Base-by-base conservation (phyloP, 768 basidiomycete species). In the Imleria badia region DNA sequence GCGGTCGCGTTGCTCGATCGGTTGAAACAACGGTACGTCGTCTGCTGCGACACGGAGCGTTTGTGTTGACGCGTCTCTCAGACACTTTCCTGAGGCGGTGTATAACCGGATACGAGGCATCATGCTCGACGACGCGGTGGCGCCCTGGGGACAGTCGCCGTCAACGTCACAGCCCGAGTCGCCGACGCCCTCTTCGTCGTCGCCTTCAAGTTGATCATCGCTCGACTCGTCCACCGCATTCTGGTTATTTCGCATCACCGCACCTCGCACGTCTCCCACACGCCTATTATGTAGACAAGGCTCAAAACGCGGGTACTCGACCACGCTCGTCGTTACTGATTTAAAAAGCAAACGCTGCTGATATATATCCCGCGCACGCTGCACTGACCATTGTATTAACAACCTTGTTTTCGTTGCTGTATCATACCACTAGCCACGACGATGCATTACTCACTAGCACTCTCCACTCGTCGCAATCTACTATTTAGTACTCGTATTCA, bases 51-150 rank as follows among this genome's bases (percentile, higher is more conserved):
- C n/a, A n/a, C n/a, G n/a, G n/a, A n/a, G n/a, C n/a, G n/a, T n/a
- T n/a, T n/a, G n/a, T n/a, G n/a, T n/a, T n/a, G n/a, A n/a, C n/a
- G n/a, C 10, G 31, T 17, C 26, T 3, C 6, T 22, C 12, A 52
- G 88, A 69, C 79, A 82, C 73, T 91, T 87, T 71, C 89, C 89
- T 5, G 82, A 83, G 45, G 89, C 88, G 10, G 89, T 91, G 51
- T 87, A 81, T 64, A 84, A 84, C 66, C 84, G 89, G 42, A 90
- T 92, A 58, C 83, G 87, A 51, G 88, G 88, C 13, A 87, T 91
- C 67, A 79, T 90, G 77, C 76, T 85, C n/a, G 86, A 88, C 66
- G 85, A 87, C 54, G 75, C 84, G 7, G 73, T 78, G 40, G 73
- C 82, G 13, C 76, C 81, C 2, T 78, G 73, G 78, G 47, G 66